Base-by-base conservation (phyloP, 2,329 filamentous ascomycete species). In the Colletotrichum camelliae region DNA sequence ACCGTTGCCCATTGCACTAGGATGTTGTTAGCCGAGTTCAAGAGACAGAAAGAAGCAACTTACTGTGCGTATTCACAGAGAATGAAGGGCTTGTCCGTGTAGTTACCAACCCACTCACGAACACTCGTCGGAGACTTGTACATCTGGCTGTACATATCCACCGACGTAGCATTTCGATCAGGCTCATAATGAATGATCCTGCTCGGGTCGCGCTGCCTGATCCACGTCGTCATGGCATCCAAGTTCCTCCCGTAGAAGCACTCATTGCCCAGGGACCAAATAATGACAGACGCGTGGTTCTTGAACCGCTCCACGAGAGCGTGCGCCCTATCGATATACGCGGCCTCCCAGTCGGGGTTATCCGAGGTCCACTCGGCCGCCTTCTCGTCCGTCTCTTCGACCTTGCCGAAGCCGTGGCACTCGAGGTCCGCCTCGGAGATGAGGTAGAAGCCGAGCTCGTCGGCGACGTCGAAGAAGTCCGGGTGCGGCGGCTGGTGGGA, bases 231-330 rank as follows among this genome's bases (percentile, higher is more conserved):
- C 93, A 95, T 95, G 4, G 90, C 90, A 60, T 87, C 88, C 72
- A 93, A 91, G 74, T 95, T 95, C 4, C 85, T 84, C 0, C 93
- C 93, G 72, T 94, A 94, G 80, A 93, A 95, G 0, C 93, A 88
- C 80, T 95, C 93, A 75, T 95, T 95, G 0, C 93, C 93, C 0
- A 95, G 86, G 29, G 91, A 93, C 93, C 93, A 95, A 58, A 94
- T 90, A 66, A 95, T 90, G 4, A 95, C 86, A 4, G 88, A 93
- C 0, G 93, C 85, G 77, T 94, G 91, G 68, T 94, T 88, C 78
- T 86, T 87, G 77, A 87, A 86, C 8, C 93, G 87, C 78, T 90
- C 87, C 0, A 95, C 91, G 74, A 95, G 85, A 73, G 94, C 91
- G 37, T 87, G 84, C 4, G 91, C 91, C 2, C 93, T 89, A 79